Conservation (phyloP, 805 yeast genomes). For the Soucietia sequanensis region DNA sequence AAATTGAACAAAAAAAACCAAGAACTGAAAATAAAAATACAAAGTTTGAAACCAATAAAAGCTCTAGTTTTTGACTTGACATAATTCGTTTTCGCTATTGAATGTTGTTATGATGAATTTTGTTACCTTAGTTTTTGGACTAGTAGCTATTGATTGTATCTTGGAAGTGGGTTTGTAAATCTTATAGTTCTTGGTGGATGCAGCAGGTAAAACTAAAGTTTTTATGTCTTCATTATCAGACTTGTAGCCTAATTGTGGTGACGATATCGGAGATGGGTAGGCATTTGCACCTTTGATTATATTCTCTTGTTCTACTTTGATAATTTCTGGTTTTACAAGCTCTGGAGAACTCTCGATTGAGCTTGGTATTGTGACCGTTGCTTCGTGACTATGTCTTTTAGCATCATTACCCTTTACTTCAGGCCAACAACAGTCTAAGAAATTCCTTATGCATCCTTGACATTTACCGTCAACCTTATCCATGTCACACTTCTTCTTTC, state of each 20-base stretch:
- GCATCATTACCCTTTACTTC: slow-evolving; percentile 10
- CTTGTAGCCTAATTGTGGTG: slow-evolving; percentile 21
- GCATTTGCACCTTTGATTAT: slow-evolving; percentile 18
- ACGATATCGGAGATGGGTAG: slow-evolving; percentile 31
- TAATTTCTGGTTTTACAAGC: slow-evolving; percentile 2
- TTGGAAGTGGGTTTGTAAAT: neutral
- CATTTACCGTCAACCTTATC: slow-evolving; percentile 41
- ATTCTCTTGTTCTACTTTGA: neutral
- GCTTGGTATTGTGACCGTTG: slow-evolving; percentile 2
- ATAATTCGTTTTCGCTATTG: slow-evolving; percentile 26
- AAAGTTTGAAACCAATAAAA: too few relatives aligned
- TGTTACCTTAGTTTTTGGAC: slow-evolving; percentile 3
- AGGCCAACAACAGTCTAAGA: slow-evolving; percentile 45
- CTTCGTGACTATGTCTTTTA: neutral
- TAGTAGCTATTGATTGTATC: neutral
- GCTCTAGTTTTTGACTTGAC: slow-evolving; percentile 19
- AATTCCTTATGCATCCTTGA: slow-evolving; percentile 44
- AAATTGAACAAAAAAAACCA: too few relatives aligned
- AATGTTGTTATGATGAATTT: slow-evolving; percentile 36
- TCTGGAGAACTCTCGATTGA: slow-evolving; percentile 7
- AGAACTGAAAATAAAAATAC: too few relatives aligned
- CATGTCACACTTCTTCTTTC: slow-evolving; percentile 66
- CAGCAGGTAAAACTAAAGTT: slow-evolving; percentile 16
- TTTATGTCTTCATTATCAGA: slow-evolving; percentile 14
- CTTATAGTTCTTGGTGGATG: slow-evolving; percentile 8